Evolutionary conservation across 169 alveolate species (phyloP).

Genomic region (Eimeria nieschulzi): DNA sequence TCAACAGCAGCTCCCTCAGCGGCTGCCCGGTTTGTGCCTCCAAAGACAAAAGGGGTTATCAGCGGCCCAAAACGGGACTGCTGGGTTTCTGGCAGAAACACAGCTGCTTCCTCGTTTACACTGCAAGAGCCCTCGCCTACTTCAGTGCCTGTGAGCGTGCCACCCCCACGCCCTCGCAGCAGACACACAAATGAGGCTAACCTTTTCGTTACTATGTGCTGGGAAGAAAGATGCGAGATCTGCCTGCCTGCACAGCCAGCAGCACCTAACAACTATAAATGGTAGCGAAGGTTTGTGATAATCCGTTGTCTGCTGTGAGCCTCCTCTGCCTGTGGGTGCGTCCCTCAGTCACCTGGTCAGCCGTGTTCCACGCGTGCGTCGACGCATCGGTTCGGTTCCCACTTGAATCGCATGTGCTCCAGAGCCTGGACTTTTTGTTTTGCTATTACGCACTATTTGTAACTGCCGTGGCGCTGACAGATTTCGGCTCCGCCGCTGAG

Average conservation of each 20-base stretch:
- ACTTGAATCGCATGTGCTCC: constrained; percentile 10
- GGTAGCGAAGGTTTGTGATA: background rate
- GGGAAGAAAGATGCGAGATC: background rate
- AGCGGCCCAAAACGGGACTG: background rate
- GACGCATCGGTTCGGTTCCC: constrained; percentile 11
- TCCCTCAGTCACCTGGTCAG: constrained; percentile 8
- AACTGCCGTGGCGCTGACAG: background rate
- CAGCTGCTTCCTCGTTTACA: constrained; percentile 6
- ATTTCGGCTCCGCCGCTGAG: background rate
- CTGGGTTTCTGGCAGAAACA: background rate
- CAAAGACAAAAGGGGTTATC: background rate
- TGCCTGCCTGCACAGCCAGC: background rate
- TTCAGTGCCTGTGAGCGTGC: constrained; percentile 10
- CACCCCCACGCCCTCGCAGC: background rate
- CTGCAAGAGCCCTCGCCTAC: constrained; percentile 17
- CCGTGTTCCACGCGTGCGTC: constrained; percentile 25
- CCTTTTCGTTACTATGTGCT: background rate
- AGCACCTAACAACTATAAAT: background rate
- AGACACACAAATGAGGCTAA: background rate
- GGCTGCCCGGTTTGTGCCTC: no score
- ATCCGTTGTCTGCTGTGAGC: background rate
- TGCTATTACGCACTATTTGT: constrained; percentile 8
- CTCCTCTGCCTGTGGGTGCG: background rate
- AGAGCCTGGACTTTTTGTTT: constrained; percentile 20
- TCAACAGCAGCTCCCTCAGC: background rate